These are phyloP conservation scores for Aspergillus sp. DNA, from an alignment of 2,329 filamentous ascomycete species.

Conservation along the genomic window DNA sequence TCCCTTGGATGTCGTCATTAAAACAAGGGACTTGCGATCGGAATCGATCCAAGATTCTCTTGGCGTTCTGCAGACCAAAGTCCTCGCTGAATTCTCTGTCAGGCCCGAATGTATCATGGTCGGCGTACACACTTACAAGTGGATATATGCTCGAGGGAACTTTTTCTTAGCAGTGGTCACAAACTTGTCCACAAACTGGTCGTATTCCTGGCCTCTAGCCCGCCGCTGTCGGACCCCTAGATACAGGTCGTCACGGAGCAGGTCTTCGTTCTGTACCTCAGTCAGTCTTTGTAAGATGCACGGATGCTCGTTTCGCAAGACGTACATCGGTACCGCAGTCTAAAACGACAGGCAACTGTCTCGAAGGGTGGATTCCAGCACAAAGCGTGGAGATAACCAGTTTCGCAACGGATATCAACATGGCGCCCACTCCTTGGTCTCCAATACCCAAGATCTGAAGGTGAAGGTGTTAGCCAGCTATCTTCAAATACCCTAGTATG, in stretches of 20 bases:
- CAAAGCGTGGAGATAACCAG: slow-evolving; percentile 79
- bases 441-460: slow-evolving; percentile 79
- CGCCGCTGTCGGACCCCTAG: slow-evolving; percentile 69
- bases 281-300: neutral
- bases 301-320: neutral
- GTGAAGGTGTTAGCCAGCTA: slow-evolving; percentile 13
- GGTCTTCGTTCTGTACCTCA: slow-evolving; percentile 59
- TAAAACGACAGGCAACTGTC: slow-evolving; percentile 76
- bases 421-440: slow-evolving; percentile 81
- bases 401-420: slow-evolving; percentile 82
- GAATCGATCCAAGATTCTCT: slow-evolving; percentile 74
- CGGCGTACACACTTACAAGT: slow-evolving; percentile 56
- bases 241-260: slow-evolving; percentile 76
- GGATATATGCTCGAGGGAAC: slow-evolving; percentile 79
- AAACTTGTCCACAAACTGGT: slow-evolving; percentile 74
- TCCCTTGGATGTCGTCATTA: slow-evolving; percentile 89
- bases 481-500: too few species aligned
- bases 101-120: neutral
- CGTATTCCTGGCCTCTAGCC: slow-evolving; percentile 69
- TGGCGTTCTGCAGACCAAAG: slow-evolving; percentile 75
- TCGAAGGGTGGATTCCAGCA: slow-evolving; percentile 78
- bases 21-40: slow-evolving; percentile 75
- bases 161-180: slow-evolving; percentile 65
- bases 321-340: slow-evolving; percentile 76
- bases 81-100: slow-evolving; percentile 58